phyloP scores from a whole-genome alignment of 495 filamentous ascomycete species.

The Hypomontagnella monticulosa region DNA sequence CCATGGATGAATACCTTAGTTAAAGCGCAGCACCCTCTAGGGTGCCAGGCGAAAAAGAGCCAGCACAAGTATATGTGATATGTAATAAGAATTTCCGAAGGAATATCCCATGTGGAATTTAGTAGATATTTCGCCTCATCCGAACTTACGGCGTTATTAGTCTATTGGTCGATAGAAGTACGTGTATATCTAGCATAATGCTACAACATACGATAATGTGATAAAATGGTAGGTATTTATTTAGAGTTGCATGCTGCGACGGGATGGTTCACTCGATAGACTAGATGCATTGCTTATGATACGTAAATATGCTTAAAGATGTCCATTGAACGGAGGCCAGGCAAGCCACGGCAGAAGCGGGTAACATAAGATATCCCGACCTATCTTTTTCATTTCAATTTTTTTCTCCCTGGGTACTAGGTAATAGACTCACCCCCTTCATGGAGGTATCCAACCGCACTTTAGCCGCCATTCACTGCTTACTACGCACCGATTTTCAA shows the following conservation, averaged over 20 bases:
- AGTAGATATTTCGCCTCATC: conserved; percentile 23
- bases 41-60: too few species aligned
- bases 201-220: background rate
- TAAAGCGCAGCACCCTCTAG: too few species aligned
- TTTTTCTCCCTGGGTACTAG: too few species aligned
- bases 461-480: conserved; percentile 33
- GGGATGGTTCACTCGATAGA: conserved; percentile 8
- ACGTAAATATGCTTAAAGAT: too few species aligned
- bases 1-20: too few species aligned
- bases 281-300: conserved; percentile 22
- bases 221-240: conserved; percentile 8
- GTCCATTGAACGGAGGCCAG: background rate
- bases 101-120: conserved; percentile 2
- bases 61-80: too few species aligned
- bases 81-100: background rate
- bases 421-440: conserved; percentile 7
- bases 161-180: conserved; percentile 13
- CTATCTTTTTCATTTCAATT: background rate
- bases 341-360: conserved; percentile 11
- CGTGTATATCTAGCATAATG: background rate
- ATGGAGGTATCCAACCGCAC: conserved; percentile 4
- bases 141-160: background rate
- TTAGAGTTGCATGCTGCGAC: conserved; percentile 13
- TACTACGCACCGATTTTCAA: conserved; percentile 33
- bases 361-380: conserved; percentile 11